Evolutionary conservation across 2,329 filamentous ascomycete genomes (phyloP).

Genomic region (Volutella citrinella): DNA sequence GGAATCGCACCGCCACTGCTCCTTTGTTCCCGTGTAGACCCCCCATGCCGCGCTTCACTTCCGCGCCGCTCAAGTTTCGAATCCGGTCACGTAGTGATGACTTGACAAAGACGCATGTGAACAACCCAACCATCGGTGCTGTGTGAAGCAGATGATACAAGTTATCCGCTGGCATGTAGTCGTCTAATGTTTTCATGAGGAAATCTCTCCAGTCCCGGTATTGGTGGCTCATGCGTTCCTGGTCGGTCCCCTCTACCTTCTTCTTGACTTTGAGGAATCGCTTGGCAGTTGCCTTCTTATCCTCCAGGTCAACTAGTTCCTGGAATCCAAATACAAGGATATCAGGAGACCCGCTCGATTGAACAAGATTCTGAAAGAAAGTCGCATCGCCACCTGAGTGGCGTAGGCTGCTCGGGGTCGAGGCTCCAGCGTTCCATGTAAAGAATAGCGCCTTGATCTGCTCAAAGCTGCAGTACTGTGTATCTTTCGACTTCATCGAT

Average conservation of each 20-base stretch:
- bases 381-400: slow-evolving; percentile 66
- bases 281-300: slow-evolving; percentile 97
- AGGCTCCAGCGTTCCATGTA: slow-evolving; percentile 98
- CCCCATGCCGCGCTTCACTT: slow-evolving; percentile 95
- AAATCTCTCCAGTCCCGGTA: slow-evolving; percentile 97
- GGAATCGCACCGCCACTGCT: slow-evolving; percentile 85
- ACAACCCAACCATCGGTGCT: slow-evolving; percentile 83
- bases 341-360: slow-evolving; percentile 75
- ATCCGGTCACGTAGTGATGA: slow-evolving; percentile 73
- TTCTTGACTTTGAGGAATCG: slow-evolving; percentile 91
- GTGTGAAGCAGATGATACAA: slow-evolving; percentile 86
- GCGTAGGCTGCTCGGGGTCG: slow-evolving; percentile 79
- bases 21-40: slow-evolving; percentile 96
- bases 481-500: slow-evolving; percentile 81
- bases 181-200: slow-evolving; percentile 76
- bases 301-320: slow-evolving; percentile 95
- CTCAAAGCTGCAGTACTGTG: slow-evolving; percentile 81
- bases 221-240: slow-evolving; percentile 93
- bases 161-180: slow-evolving; percentile 73
- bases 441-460: slow-evolving; percentile 77
- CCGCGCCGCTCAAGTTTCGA: slow-evolving; percentile 70
- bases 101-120: slow-evolving; percentile 94
- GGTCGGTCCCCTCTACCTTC: slow-evolving; percentile 72
- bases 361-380: slow-evolving; percentile 79
- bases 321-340: slow-evolving; percentile 96